Evolutionary conservation across 208 protist species (phyloP).

Genomic region (Trypanosoma caninum): DNA sequence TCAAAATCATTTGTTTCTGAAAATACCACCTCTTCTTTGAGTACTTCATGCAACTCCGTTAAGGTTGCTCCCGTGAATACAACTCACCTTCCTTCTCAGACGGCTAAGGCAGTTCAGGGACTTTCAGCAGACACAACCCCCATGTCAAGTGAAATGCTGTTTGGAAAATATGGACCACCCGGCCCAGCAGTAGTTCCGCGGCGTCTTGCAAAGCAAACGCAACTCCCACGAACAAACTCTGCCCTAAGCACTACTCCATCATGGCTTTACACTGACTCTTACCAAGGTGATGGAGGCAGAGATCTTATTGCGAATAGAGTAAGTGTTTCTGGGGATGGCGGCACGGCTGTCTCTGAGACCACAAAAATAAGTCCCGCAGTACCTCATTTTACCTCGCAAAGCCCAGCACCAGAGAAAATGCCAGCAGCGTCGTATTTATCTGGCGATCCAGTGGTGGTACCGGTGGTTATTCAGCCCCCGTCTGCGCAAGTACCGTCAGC

Average conservation of each 20-base stretch:
- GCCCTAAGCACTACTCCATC: neutral
- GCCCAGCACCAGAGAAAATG: neutral
- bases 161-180: slow-evolving; percentile 26
- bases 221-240: neutral
- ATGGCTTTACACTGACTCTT: slow-evolving; percentile 5
- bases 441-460: neutral
- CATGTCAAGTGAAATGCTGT: neutral
- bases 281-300: neutral
- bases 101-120: neutral
- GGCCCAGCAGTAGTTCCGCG: slow-evolving; percentile 21
- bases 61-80: neutral
- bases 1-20: neutral
- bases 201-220: neutral
- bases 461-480: neutral
- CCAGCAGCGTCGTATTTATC: neutral
- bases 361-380: neutral
- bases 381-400: neutral
- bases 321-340: neutral
- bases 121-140: neutral
- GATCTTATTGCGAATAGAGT: neutral
- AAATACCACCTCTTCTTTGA: neutral
- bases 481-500: slow-evolving; percentile 2
- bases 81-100: neutral
- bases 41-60: neutral
- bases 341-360: neutral